Evolutionary conservation across 345 rosid species (phyloP), one percentile per base, ranked within the genome.

Genomic region (Dipteronia sinensis): DNA sequence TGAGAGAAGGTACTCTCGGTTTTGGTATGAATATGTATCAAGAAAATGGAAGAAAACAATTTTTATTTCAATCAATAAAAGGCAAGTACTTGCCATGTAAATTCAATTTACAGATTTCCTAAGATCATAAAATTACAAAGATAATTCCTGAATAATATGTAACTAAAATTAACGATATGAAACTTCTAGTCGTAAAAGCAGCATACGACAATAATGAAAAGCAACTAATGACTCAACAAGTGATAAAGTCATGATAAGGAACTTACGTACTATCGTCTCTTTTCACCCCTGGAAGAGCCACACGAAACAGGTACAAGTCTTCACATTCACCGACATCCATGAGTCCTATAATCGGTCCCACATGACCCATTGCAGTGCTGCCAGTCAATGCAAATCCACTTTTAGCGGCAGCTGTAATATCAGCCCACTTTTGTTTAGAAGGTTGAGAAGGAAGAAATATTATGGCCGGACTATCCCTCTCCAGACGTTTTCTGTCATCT

Each of bases 281-380:
- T 78, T 83, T 81, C 53, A 92, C 94, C 23, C 94, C 94, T 0
- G 94, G 93, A 59, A 89, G 93, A 7, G 90, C 82, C 46, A 90
- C 87, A 19, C 89, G 89, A 62, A 92, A 89, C 38, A 86, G 76
- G 86, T 90, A 92, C 23, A 88, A 76, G n/a, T 90, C 93, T 22
- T 70, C 81, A 6, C 82, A 84, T 82, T 92, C 94, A 12, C 88
- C 90, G 23, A 92, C 79, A 47, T 89, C 90, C 88, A 87, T 76
- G 3, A 71, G 78, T 51, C 97, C 94, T 29, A 92, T 44, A 70
- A 69, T 15, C 8, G 89, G 81, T 31, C 87, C 88, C 31, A 80
- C 75, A 25, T 76, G 69, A 46, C 85, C 90, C 69, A 42, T 69
- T 31, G 91, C 82, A 22, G 88, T 80, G 19, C 47, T 71, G 68